Evolutionary conservation across 192 early-diverging fungal genomes (phyloP).

Genomic region (Backusella circina): DNA sequence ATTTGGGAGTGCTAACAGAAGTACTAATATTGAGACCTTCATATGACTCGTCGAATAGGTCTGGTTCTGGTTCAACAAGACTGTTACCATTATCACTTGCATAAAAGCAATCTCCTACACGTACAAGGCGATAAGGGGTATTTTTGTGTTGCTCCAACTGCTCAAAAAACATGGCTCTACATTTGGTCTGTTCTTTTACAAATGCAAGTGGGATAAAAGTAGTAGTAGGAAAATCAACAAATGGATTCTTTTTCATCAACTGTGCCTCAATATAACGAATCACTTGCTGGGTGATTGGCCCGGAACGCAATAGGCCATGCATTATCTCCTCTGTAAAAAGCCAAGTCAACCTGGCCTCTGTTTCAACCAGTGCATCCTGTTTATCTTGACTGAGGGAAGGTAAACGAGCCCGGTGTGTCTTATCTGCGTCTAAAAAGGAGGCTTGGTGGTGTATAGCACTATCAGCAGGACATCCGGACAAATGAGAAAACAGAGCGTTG

Average conservation of each 20-base stretch:
- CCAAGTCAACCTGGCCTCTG: slow-evolving; percentile 51
- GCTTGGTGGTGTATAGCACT: slow-evolving; percentile 1
- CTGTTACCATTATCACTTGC: slow-evolving; percentile 31
- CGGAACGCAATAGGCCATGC: slow-evolving; percentile 59
- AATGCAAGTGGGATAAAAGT: slow-evolving; percentile 46
- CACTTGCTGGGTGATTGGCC: slow-evolving; percentile 46
- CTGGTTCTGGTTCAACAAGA: background rate
- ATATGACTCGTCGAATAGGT: background rate
- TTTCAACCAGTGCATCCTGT: slow-evolving; percentile 55
- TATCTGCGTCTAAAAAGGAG: slow-evolving; percentile 34
- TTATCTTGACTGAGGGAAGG: slow-evolving; percentile 40
- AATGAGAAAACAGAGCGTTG: slow-evolving; percentile 16
- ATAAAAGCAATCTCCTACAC: slow-evolving; percentile 51
- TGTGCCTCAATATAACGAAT: slow-evolving; percentile 50
- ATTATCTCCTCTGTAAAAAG: slow-evolving; percentile 76
- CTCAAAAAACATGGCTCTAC: slow-evolving; percentile 49
- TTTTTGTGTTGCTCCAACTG: slow-evolving; percentile 43
- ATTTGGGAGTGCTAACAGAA: background rate
- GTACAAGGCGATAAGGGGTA: slow-evolving; percentile 44
- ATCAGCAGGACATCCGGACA: slow-evolving; percentile 6
- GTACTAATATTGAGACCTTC: slow-evolving; percentile 12
- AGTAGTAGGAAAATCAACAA: slow-evolving; percentile 55
- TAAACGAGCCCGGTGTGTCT: slow-evolving; percentile 31
- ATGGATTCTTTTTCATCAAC: slow-evolving; percentile 48
- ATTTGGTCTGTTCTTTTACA: slow-evolving; percentile 40